These are phyloP conservation scores for Beauveria sp. DNA, from an alignment of 2,329 filamentous ascomycete species.

Conservation along the genomic window DNA sequence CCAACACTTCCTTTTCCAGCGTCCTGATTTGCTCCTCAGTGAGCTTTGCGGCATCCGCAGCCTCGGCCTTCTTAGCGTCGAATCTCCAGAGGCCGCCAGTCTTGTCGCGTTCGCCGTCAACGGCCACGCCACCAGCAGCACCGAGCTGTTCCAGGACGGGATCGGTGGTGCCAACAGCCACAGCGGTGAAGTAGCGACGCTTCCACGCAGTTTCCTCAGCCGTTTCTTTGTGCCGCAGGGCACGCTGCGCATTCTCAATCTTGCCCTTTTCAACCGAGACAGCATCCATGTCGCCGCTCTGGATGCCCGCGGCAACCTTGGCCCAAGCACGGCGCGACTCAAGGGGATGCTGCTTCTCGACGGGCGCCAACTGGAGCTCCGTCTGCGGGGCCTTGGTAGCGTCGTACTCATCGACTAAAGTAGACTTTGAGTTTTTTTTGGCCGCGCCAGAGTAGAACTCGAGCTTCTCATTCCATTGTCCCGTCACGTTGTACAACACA, in stretches of 20 bases:
- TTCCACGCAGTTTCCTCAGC: conserved; percentile 73
- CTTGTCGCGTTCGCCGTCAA: conserved; percentile 50
- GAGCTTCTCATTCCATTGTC: conserved; percentile 85
- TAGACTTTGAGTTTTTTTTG: conserved; percentile 41
- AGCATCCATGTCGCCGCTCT: conserved; percentile 73
- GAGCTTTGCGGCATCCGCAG: conserved; percentile 28
- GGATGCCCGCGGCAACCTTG: conserved; percentile 75
- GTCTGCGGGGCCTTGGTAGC: conserved; percentile 52
- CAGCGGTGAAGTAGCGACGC: conserved; percentile 67
- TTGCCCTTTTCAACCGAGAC: conserved; percentile 74
- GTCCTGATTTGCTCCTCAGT: conserved; percentile 31
- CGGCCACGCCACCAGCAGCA: conserved; percentile 36
- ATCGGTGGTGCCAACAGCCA: conserved; percentile 34
- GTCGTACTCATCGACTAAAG: conserved; percentile 52
- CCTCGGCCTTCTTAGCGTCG: conserved; percentile 39
- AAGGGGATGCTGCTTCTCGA: conserved; percentile 76
- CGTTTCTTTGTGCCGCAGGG: conserved; percentile 63
- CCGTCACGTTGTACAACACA: conserved; percentile 70
- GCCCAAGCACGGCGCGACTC: conserved; percentile 85
- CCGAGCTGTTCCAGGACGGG: conserved; percentile 38
- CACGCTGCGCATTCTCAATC: conserved; percentile 83
- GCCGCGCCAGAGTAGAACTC: conserved; percentile 60
- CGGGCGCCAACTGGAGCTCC: conserved; percentile 60
- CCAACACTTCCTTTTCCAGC: conserved; percentile 38
- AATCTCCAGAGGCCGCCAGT: conserved; percentile 55